Percentiles rank a stretch among this genome's conserved stretches.
phyloP scores from a whole-genome alignment of 2,329 filamentous ascomycete genomes.

The Basipetospora chlamydospora region DNA sequence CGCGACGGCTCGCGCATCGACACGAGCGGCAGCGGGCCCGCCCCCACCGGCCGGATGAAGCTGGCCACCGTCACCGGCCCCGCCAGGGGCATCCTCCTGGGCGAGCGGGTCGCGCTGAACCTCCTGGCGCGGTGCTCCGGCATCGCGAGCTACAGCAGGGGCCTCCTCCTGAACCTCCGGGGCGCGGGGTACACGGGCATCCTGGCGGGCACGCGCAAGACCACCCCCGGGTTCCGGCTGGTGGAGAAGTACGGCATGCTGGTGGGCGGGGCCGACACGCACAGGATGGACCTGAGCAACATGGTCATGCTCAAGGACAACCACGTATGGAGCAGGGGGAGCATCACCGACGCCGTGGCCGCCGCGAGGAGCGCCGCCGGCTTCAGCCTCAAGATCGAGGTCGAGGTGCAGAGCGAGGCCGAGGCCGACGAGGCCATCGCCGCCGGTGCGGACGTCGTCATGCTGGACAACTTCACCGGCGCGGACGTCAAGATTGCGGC shows the following conservation, averaged over 20 bases:
- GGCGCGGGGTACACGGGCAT: conserved; percentile 63
- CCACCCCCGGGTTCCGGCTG: conserved; percentile 84
- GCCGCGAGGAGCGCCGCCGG: conserved; percentile 75
- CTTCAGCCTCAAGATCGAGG: conserved; percentile 88
- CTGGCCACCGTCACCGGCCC: conserved; percentile 79
- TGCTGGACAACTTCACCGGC: conserved; percentile 90
- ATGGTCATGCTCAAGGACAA: conserved; percentile 99
- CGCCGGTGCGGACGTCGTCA: conserved; percentile 87
- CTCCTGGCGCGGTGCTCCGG: conserved; percentile 82
- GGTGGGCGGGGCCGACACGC: conserved; percentile 80
- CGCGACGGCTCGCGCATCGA: conserved; percentile 59
- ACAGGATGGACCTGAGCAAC: conserved; percentile 76
- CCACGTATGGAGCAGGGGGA: conserved; percentile 82
- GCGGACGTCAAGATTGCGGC: conserved; percentile 66
- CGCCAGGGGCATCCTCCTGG: conserved; percentile 66
- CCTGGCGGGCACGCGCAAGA: conserved; percentile 92
- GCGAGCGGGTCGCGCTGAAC: conserved; percentile 86
- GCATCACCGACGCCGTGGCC: conserved; percentile 71
- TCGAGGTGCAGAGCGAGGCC: conserved; percentile 72
- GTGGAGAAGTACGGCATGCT: conserved; percentile 99
- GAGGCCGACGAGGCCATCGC: conserved; percentile 85
- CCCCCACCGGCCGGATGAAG: conserved; percentile 28
- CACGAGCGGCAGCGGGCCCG: conserved; percentile 35
- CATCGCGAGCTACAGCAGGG: conserved; percentile 56
- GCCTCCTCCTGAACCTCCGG: conserved; percentile 40